Evolutionary conservation across 805 yeast genomes (phyloP).

Genomic region (Ogataea siamensis): DNA sequence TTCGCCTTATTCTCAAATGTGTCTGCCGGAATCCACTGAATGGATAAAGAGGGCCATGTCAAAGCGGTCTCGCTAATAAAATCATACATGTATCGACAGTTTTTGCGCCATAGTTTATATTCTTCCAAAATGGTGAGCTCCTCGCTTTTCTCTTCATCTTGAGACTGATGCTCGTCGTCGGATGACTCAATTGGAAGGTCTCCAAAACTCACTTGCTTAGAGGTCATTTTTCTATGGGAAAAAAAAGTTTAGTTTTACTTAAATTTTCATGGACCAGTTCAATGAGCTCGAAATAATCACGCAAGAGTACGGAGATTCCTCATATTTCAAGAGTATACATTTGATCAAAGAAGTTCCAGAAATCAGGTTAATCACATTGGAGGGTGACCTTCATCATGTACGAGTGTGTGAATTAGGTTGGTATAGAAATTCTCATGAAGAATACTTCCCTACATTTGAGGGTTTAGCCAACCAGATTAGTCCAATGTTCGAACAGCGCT

Average conservation of each 20-base stretch:
- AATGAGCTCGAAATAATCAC: conserved; percentile 17
- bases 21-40: conserved; percentile 67
- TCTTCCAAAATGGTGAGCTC: conserved; percentile 57
- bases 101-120: conserved; percentile 76
- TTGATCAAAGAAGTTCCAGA: conserved; percentile 1
- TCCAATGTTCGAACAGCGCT: conserved; percentile 15
- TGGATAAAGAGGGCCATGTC: conserved; percentile 79
- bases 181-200: conserved; percentile 22
- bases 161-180: conserved; percentile 17
- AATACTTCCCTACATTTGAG: conserved; percentile 32
- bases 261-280: conserved; percentile 13
- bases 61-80: conserved; percentile 77
- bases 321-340: conserved; percentile 10
- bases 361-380: conserved; percentile 19
- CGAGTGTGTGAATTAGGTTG: conserved; percentile 30
- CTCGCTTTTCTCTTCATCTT: conserved; percentile 28
- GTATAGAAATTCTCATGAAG: conserved; percentile 16
- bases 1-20: conserved; percentile 26
- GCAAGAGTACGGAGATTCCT: conserved; percentile 13
- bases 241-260: not conserved
- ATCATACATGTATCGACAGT: conserved; percentile 79
- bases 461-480: conserved; percentile 23
- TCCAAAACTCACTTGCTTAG: conserved; percentile 26
- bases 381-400: conserved; percentile 14
- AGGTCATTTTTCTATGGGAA: conserved; percentile 10